Percentiles rank a stretch among this genome's conserved stretches.
phyloP scores from a whole-genome alignment of 441 rosid genomes.

The Erodium texanum region DNA sequence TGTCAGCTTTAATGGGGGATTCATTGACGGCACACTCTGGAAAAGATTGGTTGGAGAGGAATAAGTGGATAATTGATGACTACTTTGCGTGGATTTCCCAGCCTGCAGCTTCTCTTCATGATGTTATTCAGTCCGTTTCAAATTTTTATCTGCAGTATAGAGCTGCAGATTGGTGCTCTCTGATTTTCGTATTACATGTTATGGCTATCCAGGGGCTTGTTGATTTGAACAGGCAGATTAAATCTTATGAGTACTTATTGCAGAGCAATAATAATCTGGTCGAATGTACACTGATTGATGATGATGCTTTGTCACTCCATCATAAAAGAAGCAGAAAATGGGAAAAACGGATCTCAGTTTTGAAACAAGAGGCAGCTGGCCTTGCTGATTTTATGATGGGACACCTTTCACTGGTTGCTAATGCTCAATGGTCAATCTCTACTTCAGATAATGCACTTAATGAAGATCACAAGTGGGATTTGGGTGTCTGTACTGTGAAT shows the following conservation, averaged over 20 bases:
- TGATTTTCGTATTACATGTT: constrained; percentile 48
- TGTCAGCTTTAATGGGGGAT: constrained; percentile 48
- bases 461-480: constrained; percentile 43
- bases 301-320: constrained; percentile 20
- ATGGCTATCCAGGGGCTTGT: constrained; percentile 77
- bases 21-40: constrained; percentile 45
- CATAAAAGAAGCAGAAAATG: constrained; percentile 36
- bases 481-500: constrained; percentile 44
- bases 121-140: constrained; percentile 45
- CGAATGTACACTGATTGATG: constrained; percentile 35
- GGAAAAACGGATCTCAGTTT: constrained; percentile 34
- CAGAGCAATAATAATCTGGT: constrained; percentile 34
- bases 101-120: constrained; percentile 60
- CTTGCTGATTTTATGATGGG: constrained; percentile 56
- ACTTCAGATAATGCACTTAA: constrained; percentile 19
- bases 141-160: constrained; percentile 35
- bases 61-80: constrained; percentile 51
- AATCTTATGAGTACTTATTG: constrained; percentile 51
- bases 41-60: constrained; percentile 56
- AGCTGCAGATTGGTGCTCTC: constrained; percentile 38
- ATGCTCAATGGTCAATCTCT: constrained; percentile 26
- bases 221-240: constrained; percentile 76
- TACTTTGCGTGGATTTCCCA: constrained; percentile 71
- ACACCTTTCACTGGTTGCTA: constrained; percentile 31
- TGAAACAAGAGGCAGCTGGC: constrained; percentile 62